These are phyloP conservation scores for Clonostachys rosea DNA, from an alignment of 2,329 filamentous ascomycete species.

Conservation along the genomic window DNA sequence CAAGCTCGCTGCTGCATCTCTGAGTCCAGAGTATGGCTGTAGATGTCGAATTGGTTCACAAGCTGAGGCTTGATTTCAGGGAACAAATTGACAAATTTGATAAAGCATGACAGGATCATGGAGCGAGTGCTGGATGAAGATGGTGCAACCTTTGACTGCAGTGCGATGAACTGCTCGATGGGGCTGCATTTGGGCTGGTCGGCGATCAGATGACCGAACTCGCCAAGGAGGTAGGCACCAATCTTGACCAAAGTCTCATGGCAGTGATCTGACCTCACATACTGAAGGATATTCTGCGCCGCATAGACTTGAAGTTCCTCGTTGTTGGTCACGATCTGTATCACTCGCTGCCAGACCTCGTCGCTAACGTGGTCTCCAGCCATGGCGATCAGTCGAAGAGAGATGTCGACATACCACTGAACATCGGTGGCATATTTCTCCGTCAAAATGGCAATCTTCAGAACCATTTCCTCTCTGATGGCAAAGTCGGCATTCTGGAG, in stretches of 20 bases:
- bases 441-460: slow-evolving; percentile 97
- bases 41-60: slow-evolving; percentile 82
- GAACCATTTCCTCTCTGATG: slow-evolving; percentile 97
- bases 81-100: slow-evolving; percentile 98
- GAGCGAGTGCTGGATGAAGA: slow-evolving; percentile 87
- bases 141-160: slow-evolving; percentile 84
- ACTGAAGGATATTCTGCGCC: slow-evolving; percentile 86
- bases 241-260: slow-evolving; percentile 98
- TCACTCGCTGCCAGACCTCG: slow-evolving; percentile 98
- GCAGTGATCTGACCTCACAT: slow-evolving; percentile 88
- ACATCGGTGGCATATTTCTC: slow-evolving; percentile 98
- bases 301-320: slow-evolving; percentile 97
- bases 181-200: slow-evolving; percentile 90
- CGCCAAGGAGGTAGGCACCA: slow-evolving; percentile 89
- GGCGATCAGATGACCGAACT: slow-evolving; percentile 94
- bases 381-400: slow-evolving; percentile 88
- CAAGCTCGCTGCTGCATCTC: slow-evolving; percentile 95
- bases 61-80: slow-evolving; percentile 97
- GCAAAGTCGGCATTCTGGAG: slow-evolving; percentile 96
- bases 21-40: slow-evolving; percentile 91
- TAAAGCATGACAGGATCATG: slow-evolving; percentile 90
- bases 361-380: slow-evolving; percentile 98
- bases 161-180: slow-evolving; percentile 92
- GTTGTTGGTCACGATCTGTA: slow-evolving; percentile 98
- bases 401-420: slow-evolving; percentile 99